Conservation (phyloP, 106 monocot species). For the Posidonia australis region DNA sequence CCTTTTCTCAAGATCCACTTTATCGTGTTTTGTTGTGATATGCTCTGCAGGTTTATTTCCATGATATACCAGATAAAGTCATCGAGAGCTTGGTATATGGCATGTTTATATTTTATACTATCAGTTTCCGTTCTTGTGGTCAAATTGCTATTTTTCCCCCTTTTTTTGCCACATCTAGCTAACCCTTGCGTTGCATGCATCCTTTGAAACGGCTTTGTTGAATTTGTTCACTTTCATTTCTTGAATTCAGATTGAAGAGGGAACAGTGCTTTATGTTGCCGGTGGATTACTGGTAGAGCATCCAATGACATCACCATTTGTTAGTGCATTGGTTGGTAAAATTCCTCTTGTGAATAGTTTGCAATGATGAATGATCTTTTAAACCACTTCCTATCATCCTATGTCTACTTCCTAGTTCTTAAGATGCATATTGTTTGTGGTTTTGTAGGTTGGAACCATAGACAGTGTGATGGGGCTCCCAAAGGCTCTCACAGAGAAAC, state of each 20-base stretch:
- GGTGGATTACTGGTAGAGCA: conserved; percentile 88
- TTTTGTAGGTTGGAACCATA: conserved; percentile 68
- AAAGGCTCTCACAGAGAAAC: conserved; percentile 70
- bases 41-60: conserved; percentile 75
- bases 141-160: neutral
- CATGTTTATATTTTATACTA: neutral
- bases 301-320: conserved; percentile 89
- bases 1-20: neutral
- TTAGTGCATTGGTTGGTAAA: conserved; percentile 52
- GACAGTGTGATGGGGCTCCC: conserved; percentile 96
- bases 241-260: conserved; percentile 63
- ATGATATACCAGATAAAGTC: conserved; percentile 87
- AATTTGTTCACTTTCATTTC: neutral
- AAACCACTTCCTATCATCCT: neutral
- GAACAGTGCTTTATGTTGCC: conserved; percentile 86
- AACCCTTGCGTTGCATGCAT: neutral
- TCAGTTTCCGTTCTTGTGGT: neutral
- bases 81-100: conserved; percentile 74
- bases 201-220: too few species aligned
- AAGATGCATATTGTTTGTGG: neutral
- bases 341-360: neutral
- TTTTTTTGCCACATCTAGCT: too few species aligned
- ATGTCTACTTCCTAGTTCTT: neutral
- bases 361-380: neutral
- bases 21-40: neutral